Evolutionary conservation across 768 basidiomycete species (phyloP), one percentile per base, ranked within the genome.

Genomic region (Termitomyces bulborhizus): DNA sequence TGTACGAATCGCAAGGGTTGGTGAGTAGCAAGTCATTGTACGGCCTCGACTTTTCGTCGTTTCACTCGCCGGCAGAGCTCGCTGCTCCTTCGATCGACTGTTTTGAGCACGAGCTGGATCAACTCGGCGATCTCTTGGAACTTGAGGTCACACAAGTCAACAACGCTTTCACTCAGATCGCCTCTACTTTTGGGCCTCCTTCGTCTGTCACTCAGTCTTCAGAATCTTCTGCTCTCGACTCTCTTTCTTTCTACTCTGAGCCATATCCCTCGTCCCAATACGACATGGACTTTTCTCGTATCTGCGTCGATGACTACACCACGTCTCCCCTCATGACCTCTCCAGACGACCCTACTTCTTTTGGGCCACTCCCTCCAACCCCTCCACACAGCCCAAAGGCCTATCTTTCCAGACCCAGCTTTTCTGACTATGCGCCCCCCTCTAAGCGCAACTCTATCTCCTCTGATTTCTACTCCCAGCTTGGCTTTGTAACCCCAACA

Each of bases 51-150:
- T 85, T 86, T 75, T 77, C 82, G 72, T 84, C 84, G 67, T 85
- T 85, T 72, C 81, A 82, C 64, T 76, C 80, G 59, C 79, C 83
- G 61, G 74, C 81, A 56, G 88, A 89, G 72, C 79, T 88, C 71
- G 76, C 83, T 63, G 87, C 86, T 51, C 88, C 89, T 43, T 82
- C 86, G 65, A 86, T 88, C 58, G 89, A 91, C 76, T 77, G 83
- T 60, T 92, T 93, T 73, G 90, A 92, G 68, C 80, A 80, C 50
- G 90, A 93, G 71, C 80, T 93, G 64, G 90, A 90, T 72, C 81
- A 89, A 63, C 82, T 82, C 63, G 36, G 36, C 15, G 82, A 83
- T 67, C 77, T 82, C 64, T 75, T 83, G 54, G 81, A 84, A 66
- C 76, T 84, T 58, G 74, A 84, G 60, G 79, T 81, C 63, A 81